Evolutionary conservation across 2,329 filamentous ascomycete species (phyloP).

Genomic region (Chaetomium globosum): DNA sequence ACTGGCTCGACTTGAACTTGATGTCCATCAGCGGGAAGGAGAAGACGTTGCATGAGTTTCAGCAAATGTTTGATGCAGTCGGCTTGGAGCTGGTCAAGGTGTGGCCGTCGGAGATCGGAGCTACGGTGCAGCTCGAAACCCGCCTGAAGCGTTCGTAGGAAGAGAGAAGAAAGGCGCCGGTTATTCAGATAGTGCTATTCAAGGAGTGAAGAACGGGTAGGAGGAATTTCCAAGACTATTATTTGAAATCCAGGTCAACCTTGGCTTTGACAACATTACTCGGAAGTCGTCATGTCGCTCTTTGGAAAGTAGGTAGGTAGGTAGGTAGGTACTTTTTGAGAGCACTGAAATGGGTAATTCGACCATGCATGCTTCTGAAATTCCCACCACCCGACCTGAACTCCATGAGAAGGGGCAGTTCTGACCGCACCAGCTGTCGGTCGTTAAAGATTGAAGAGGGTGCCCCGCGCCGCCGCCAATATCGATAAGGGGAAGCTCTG

Average conservation of each 20-base stretch:
- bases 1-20: constrained; percentile 42
- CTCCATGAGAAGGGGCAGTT: neutral
- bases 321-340: no score
- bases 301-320: neutral
- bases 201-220: neutral
- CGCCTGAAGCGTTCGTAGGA: constrained; percentile 32
- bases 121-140: constrained; percentile 42
- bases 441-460: neutral
- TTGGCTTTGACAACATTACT: neutral
- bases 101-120: constrained; percentile 39
- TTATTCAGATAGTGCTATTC: no score
- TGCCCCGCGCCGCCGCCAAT: neutral
- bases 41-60: constrained; percentile 40
- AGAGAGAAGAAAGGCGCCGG: neutral
- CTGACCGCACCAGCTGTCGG: neutral
- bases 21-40: constrained; percentile 42
- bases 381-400: neutral
- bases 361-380: neutral
- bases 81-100: constrained; percentile 43
- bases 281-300: neutral
- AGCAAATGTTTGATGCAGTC: constrained; percentile 40
- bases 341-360: neutral
- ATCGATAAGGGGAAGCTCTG: neutral
- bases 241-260: neutral
- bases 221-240: neutral